Evolutionary conservation across 305 asterid genomes (phyloP), one percentile per base, ranked within the genome.

Genomic region (Withania somnifera): DNA sequence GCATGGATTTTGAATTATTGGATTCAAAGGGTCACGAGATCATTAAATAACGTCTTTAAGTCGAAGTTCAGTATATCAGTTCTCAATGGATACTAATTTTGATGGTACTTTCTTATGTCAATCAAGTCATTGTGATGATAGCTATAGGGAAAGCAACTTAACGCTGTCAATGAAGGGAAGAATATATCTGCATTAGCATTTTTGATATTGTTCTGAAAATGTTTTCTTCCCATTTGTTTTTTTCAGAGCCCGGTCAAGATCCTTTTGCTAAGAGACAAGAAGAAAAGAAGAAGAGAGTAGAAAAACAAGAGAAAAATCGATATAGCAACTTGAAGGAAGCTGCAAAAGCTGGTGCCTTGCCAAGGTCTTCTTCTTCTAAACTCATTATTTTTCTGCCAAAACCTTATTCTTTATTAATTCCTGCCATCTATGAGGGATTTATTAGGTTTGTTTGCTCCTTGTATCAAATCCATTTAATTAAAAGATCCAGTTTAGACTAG

Each of bases 251-350:
- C 9, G 99, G 99, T 58, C 91, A 86, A 19, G 98, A 95, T 89
- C 99, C 98, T 84, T 97, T 97, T 89, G 90, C 97, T 45, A 93
- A 91, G 90, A 88, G 97, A 84, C 88, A 36, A 42, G 87, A 87
- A 85, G 97, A 95, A 85, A 97, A 91, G 96, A 95, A 92, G 89
- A 79, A 83, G 82, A 90, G 90, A 89, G 97, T 95, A 58, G 93
- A 91, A 52, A 97, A 93, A 84, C 96, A 95, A 82, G 97, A 92
- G 94, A 91, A 87, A 83, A 92, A 95, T 79, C 89, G 97, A 83
- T 54, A 92, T 68, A 86, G 88, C 0, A 97, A 95, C 90, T 89
- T 97, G 87, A 97, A 93, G 84, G 90, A 92, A 66, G 98, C 98
- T 13, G 89, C 88, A 63, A 95, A 95, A 89, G 95, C 84, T 83